Percentiles rank a stretch among this genome's conserved stretches.
phyloP scores from a whole-genome alignment of 2,329 filamentous ascomycete genomes.

The Herpotrichia juniperi region DNA sequence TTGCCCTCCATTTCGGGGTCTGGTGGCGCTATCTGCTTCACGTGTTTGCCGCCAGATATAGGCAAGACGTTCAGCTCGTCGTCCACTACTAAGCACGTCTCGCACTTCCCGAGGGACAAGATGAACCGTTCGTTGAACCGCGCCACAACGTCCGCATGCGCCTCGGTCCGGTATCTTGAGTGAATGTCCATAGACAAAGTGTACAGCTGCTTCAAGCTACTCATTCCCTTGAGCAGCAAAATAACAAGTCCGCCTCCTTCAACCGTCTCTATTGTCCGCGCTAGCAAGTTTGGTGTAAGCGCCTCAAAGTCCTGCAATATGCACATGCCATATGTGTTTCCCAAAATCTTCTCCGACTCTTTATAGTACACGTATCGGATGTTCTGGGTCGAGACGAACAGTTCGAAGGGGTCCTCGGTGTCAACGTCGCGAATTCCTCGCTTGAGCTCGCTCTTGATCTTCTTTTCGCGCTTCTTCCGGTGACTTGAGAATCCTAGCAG shows the following conservation, averaged over 20 bases:
- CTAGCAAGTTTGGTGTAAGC: slow-evolving; percentile 94
- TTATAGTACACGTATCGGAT: slow-evolving; percentile 99
- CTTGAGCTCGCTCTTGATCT: slow-evolving; percentile 99
- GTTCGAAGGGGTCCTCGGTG: slow-evolving; percentile 91
- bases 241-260: slow-evolving; percentile 94
- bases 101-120: slow-evolving; percentile 91
- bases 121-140: slow-evolving; percentile 98
- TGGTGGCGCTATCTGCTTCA: slow-evolving; percentile 79
- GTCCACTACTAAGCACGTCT: slow-evolving; percentile 92
- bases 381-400: slow-evolving; percentile 94
- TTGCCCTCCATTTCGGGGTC: slow-evolving; percentile 76
- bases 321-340: slow-evolving; percentile 98
- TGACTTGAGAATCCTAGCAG: slow-evolving; percentile 93
- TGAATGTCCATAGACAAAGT: slow-evolving; percentile 98
- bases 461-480: slow-evolving; percentile 95
- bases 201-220: slow-evolving; percentile 94
- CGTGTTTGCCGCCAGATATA: slow-evolving; percentile 92
- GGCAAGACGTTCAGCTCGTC: slow-evolving; percentile 97
- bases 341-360: slow-evolving; percentile 97
- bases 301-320: slow-evolving; percentile 98
- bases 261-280: slow-evolving; percentile 94
- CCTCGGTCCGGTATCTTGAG: slow-evolving; percentile 93
- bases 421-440: slow-evolving; percentile 91
- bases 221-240: slow-evolving; percentile 93
- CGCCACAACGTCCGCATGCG: slow-evolving; percentile 91